Evolutionary conservation across 2,329 filamentous ascomycete species (phyloP).

Genomic region (Alternaria panax): DNA sequence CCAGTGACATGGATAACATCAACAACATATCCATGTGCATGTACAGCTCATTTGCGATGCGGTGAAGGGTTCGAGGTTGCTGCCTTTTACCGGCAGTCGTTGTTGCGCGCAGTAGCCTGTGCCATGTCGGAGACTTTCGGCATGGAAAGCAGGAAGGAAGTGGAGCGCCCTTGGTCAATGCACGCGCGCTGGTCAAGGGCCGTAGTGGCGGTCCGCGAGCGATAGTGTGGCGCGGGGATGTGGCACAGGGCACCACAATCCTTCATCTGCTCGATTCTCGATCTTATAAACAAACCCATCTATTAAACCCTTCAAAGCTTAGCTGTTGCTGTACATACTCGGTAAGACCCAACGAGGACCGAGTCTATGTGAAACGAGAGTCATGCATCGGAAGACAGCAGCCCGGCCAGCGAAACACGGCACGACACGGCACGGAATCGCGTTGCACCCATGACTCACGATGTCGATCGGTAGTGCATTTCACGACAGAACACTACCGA

Average conservation of each 20-base stretch:
- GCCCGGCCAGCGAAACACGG: slow-evolving; percentile 1
- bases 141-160: background rate
- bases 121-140: background rate
- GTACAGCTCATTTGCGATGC: background rate
- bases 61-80: background rate
- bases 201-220: no score
- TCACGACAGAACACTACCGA: background rate
- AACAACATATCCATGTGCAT: background rate
- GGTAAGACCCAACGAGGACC: background rate
- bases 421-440: background rate
- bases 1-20: background rate
- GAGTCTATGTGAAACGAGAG: background rate
- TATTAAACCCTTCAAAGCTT: background rate
- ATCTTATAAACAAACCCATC: background rate
- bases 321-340: background rate
- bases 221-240: no score
- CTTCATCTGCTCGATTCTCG: background rate
- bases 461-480: background rate
- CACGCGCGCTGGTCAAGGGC: no score
- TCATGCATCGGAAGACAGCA: background rate
- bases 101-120: background rate
- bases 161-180: background rate
- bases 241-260: background rate
- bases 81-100: background rate
- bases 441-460: background rate